Evolutionary conservation across 225 moss, liverwort and hornwort genomes (phyloP).

Genomic region (Pseudoscleropodium purum): DNA sequence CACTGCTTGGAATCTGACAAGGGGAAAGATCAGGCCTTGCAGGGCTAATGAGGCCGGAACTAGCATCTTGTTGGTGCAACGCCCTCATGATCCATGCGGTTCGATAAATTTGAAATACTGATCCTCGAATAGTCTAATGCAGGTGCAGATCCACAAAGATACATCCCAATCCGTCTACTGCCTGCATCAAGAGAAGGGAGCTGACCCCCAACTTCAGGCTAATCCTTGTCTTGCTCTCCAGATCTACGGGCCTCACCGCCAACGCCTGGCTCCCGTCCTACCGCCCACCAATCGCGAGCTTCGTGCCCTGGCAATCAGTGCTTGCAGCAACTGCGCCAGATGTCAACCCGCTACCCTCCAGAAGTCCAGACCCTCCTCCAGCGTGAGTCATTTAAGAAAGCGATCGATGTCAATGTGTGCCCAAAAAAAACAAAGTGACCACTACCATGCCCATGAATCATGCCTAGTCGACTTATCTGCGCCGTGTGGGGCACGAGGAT

Average conservation of each 20-base stretch:
- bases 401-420: neutral
- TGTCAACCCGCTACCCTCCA: neutral
- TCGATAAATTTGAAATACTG: neutral
- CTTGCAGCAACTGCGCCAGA: neutral
- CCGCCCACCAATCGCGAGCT: neutral
- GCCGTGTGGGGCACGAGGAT: constrained; percentile 9
- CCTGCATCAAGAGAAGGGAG: neutral
- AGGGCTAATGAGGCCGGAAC: neutral
- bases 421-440: no score
- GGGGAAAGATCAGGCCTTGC: neutral
- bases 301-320: neutral
- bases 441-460: neutral
- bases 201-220: neutral
- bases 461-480: neutral
- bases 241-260: neutral
- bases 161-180: neutral
- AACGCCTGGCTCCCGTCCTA: neutral
- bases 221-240: neutral
- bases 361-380: neutral
- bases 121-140: neutral
- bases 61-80: neutral
- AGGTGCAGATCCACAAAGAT: neutral
- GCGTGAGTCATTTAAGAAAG: neutral
- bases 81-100: neutral
- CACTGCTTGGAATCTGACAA: neutral